Evolutionary conservation across 257 asterid genomes (phyloP).

Genomic region (Solanum ahanhuiri): DNA sequence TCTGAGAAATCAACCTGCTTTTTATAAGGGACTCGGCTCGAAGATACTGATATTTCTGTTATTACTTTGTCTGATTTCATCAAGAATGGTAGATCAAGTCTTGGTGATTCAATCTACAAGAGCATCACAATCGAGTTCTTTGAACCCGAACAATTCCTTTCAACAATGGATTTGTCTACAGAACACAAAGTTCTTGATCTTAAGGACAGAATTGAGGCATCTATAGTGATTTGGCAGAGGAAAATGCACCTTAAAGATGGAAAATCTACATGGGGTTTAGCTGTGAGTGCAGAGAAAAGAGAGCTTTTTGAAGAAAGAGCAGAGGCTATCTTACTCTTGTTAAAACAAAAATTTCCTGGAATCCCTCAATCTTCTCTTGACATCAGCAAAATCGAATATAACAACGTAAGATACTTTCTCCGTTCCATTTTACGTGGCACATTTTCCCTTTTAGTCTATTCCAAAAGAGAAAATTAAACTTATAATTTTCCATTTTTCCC

Average conservation of each 20-base stretch:
- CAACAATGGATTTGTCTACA: slow-evolving; percentile 55
- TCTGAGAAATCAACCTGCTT: not conserved
- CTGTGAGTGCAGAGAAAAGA: slow-evolving; percentile 67
- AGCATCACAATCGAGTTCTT: slow-evolving; percentile 63
- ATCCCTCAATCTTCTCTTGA: slow-evolving; percentile 82
- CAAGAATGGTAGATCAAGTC: slow-evolving; percentile 78
- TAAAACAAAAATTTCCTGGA: slow-evolving; percentile 74
- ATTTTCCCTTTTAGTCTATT: not conserved
- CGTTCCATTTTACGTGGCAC: not conserved
- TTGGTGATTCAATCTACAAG: slow-evolving; percentile 66
- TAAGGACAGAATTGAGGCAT: slow-evolving; percentile 85
- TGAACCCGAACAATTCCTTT: slow-evolving; percentile 61
- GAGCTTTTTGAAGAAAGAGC: slow-evolving; percentile 88
- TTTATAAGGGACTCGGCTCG: accelerated
- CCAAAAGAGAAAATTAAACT: not conserved
- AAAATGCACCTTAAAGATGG: slow-evolving; percentile 60
- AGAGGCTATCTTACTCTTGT: slow-evolving; percentile 52
- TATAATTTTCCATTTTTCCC: not conserved
- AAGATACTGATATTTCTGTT: not conserved
- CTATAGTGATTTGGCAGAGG: slow-evolving; percentile 78
- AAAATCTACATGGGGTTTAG: slow-evolving; percentile 66
- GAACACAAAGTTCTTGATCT: slow-evolving; percentile 84
- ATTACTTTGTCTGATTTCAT: not conserved
- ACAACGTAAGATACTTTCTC: slow-evolving; percentile 29
- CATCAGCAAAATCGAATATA: slow-evolving; percentile 72